Evolutionary conservation across 2,329 filamentous ascomycete genomes (phyloP).

Genomic region (Venturiaceae sp.): DNA sequence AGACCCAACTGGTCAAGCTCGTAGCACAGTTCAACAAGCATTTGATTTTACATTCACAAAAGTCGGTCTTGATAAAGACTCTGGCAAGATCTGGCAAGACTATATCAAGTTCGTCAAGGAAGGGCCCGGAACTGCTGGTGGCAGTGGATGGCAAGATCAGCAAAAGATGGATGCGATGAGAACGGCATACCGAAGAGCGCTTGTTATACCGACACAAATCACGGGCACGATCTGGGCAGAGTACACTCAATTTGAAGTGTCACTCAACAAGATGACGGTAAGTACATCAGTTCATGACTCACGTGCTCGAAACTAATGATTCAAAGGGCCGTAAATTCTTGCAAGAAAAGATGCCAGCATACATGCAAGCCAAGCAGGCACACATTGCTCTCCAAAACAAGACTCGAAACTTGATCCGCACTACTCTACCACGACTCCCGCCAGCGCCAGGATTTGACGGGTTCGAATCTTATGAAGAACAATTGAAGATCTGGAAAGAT

Average conservation of each 20-base stretch:
- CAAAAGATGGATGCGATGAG: slow-evolving; percentile 95
- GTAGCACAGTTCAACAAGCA: slow-evolving; percentile 69
- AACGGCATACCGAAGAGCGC: slow-evolving; percentile 85
- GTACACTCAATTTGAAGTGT: slow-evolving; percentile 93
- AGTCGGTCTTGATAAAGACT: slow-evolving; percentile 84
- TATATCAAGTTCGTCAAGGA: slow-evolving; percentile 90
- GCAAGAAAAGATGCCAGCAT: slow-evolving; percentile 82
- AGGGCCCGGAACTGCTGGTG: slow-evolving; percentile 76
- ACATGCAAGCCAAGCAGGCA: slow-evolving; percentile 92
- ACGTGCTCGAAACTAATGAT: slow-evolving; percentile 2
- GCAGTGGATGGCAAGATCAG: slow-evolving; percentile 86
- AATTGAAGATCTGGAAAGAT: slow-evolving; percentile 81
- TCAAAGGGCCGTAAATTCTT: slow-evolving; percentile 83
- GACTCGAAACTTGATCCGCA: slow-evolving; percentile 64
- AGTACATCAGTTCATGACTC: slow-evolving; percentile 18
- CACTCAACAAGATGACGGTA: slow-evolving; percentile 84
- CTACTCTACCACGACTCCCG: slow-evolving; percentile 69
- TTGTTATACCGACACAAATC: slow-evolving; percentile 74
- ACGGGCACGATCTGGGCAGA: slow-evolving; percentile 90
- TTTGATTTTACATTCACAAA: slow-evolving; percentile 89
- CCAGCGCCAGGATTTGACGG: slow-evolving; percentile 81
- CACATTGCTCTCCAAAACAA: slow-evolving; percentile 88
- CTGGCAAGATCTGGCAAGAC: slow-evolving; percentile 84
- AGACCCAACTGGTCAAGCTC: slow-evolving; percentile 66
- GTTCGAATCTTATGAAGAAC: slow-evolving; percentile 70